These are phyloP conservation scores for Schrenkiella parvula DNA, from an alignment of 345 rosid genomes.

Conservation along the genomic window DNA sequence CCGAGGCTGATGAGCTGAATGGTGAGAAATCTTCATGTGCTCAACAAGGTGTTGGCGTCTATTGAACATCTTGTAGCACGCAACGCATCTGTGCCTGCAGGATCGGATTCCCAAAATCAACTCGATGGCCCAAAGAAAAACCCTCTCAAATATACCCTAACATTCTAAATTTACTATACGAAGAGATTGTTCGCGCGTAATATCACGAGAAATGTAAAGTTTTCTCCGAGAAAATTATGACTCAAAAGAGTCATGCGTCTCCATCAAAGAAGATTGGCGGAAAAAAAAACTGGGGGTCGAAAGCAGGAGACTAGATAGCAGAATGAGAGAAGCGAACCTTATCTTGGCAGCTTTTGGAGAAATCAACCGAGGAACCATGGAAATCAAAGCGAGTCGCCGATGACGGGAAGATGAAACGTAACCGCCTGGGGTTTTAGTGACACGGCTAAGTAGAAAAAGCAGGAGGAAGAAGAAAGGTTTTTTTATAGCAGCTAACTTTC, in stretches of 20 bases:
- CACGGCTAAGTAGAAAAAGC: neutral
- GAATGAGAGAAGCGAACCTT: constrained; percentile 27
- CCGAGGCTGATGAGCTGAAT: constrained; percentile 67
- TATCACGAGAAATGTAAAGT: neutral
- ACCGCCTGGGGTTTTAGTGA: neutral
- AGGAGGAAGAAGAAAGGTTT: neutral
- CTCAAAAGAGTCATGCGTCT: neutral
- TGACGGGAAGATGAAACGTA: neutral
- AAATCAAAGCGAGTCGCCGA: neutral
- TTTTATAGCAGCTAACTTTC: neutral
- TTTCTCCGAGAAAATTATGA: neutral
- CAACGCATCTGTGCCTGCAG: constrained; percentile 60
- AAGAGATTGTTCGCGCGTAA: neutral
- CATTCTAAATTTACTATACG: neutral
- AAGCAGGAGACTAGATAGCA: neutral
- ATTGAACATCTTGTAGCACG: constrained; percentile 72
- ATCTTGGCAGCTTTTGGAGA: neutral
- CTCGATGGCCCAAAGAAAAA: neutral
- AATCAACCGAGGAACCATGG: constrained; percentile 17
- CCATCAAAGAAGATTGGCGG: neutral
- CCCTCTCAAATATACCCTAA: neutral
- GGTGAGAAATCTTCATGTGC: constrained; percentile 74
- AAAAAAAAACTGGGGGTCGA: neutral
- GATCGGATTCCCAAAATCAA: neutral
- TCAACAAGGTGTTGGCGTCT: constrained; percentile 68